phyloP scores from a whole-genome alignment of 768 basidiomycete genomes.

The Amanita subjunquillea region DNA sequence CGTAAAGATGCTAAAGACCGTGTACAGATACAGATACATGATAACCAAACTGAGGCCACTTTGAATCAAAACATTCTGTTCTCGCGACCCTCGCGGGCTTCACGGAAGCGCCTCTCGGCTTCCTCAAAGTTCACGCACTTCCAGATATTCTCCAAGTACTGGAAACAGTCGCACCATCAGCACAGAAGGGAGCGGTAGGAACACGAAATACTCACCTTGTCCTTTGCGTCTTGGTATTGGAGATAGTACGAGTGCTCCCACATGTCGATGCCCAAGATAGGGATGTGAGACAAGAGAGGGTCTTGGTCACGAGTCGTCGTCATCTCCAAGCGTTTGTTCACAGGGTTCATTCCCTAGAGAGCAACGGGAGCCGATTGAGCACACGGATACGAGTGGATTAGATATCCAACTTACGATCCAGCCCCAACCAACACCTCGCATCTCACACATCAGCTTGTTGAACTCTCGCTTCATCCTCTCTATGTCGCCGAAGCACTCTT shows the following conservation, averaged over 20 bases:
- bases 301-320: conserved; percentile 94
- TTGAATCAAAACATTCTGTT: not conserved
- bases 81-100: conserved; percentile 17
- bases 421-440: conserved; percentile 94
- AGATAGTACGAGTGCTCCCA: conserved; percentile 98
- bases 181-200: not conserved
- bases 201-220: conserved; percentile 50
- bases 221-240: conserved; percentile 94
- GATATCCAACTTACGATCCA: conserved; percentile 65
- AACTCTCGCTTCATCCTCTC: conserved; percentile 72
- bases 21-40: not conserved
- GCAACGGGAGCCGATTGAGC: not conserved
- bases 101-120: conserved; percentile 55
- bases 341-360: conserved; percentile 57
- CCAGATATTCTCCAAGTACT: conserved; percentile 77
- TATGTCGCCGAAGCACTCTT: conserved; percentile 51
- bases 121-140: conserved; percentile 64
- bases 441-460: conserved; percentile 73
- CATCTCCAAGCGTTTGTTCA: conserved; percentile 68
- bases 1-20: too few species aligned
- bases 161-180: not conserved
- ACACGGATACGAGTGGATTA: conserved; percentile 2
- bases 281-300: conserved; percentile 64
- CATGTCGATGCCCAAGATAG: conserved; percentile 87
- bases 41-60: not conserved